These are phyloP conservation scores for Eimeria sp. DNA, from an alignment of 169 alveolate genomes.

Conservation along the genomic window DNA sequence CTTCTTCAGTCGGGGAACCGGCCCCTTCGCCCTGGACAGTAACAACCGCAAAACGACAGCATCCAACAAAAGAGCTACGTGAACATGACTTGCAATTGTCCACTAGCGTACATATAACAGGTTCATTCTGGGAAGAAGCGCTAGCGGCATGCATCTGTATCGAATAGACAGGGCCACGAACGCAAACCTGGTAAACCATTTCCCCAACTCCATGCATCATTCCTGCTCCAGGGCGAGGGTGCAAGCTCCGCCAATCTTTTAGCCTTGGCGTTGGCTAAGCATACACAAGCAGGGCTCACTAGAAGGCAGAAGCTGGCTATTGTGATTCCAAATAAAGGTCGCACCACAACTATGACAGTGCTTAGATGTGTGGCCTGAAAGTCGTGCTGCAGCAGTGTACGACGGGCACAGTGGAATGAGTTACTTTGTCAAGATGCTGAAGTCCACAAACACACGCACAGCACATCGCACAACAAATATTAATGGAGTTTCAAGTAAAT, in stretches of 20 bases:
- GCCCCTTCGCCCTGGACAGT: neutral
- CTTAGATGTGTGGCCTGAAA: neutral
- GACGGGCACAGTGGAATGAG: neutral
- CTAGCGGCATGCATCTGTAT: neutral
- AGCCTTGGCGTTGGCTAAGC: too few species aligned
- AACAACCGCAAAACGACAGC: neutral
- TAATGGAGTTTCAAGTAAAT: too few species aligned
- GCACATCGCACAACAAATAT: neutral
- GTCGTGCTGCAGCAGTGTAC: neutral
- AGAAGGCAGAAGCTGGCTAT: neutral
- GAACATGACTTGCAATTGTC: neutral
- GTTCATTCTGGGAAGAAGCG: neutral
- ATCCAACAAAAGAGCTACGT: neutral
- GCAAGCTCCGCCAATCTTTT: neutral
- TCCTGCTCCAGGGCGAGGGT: too few species aligned
- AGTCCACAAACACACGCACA: neutral
- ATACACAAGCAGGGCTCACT: too few species aligned
- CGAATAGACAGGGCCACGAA: neutral
- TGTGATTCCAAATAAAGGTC: neutral
- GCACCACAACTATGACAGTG: neutral
- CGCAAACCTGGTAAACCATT: too few species aligned
- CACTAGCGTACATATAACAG: neutral
- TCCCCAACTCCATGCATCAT: too few species aligned
- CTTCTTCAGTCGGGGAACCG: neutral
- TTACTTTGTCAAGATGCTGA: constrained; percentile 3